phyloP scores from a whole-genome alignment of 805 yeast genomes.

The Limtongia smithiae region DNA sequence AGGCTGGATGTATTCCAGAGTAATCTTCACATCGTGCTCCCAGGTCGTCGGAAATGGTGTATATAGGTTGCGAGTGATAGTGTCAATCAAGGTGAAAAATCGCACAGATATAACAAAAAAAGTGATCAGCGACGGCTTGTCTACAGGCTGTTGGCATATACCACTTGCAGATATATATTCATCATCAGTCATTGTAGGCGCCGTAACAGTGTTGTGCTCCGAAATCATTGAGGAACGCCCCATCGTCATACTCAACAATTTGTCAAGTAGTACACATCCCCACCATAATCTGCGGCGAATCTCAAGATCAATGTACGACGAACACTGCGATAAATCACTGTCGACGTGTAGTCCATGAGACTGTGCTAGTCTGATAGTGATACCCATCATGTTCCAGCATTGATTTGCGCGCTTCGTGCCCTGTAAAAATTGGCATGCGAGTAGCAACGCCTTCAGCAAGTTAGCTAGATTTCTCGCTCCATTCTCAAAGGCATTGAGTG shows the following conservation, averaged over 20 bases:
- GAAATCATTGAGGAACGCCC: slow-evolving; percentile 35
- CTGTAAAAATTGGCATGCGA: too few species aligned
- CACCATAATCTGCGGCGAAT: too few species aligned
- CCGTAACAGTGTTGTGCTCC: slow-evolving; percentile 19
- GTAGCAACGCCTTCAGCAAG: too few species aligned
- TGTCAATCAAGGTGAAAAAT: slow-evolving; percentile 31
- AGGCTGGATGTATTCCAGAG: background rate
- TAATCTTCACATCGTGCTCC: background rate
- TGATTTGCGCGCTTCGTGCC: too few species aligned
- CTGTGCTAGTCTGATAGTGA: too few species aligned
- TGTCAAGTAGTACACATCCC: too few species aligned
- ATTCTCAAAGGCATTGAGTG: too few species aligned
- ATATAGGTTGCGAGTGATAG: slow-evolving; percentile 18
- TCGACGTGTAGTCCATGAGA: too few species aligned
- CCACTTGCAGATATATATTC: slow-evolving; percentile 25
- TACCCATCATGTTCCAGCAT: too few species aligned
- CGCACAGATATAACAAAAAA: slow-evolving; percentile 29
- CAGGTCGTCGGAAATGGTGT: background rate
- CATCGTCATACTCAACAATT: slow-evolving; percentile 32
- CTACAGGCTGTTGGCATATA: slow-evolving; percentile 9
- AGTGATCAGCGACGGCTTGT: slow-evolving; percentile 26
- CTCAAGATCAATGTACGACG: too few species aligned
- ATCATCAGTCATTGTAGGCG: slow-evolving; percentile 32
- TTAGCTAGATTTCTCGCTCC: too few species aligned
- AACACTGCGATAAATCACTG: too few species aligned